Conservation (phyloP, 2,329 filamentous ascomycete species). For the Fusarium irregulare region DNA sequence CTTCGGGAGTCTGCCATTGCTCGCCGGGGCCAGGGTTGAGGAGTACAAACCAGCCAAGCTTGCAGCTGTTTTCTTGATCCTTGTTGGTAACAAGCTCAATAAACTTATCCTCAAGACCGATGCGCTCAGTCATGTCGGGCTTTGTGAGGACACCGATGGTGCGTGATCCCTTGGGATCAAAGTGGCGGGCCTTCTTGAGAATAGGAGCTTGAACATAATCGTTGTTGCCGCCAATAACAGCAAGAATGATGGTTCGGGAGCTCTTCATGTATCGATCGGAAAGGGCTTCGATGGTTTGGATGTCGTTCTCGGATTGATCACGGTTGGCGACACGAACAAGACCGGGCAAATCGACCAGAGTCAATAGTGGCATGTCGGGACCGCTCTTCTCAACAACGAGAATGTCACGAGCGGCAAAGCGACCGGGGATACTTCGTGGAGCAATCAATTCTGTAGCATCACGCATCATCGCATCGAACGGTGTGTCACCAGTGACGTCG, state of each 20-base stretch:
- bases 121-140: slow-evolving; percentile 64
- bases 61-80: slow-evolving; percentile 62
- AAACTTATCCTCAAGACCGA: slow-evolving; percentile 65
- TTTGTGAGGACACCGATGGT: slow-evolving; percentile 66
- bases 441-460: slow-evolving; percentile 63
- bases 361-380: slow-evolving; percentile 68
- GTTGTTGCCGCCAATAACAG: slow-evolving; percentile 66
- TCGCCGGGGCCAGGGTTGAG: slow-evolving; percentile 62
- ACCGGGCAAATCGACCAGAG: slow-evolving; percentile 71
- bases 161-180: slow-evolving; percentile 61
- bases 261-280: slow-evolving; percentile 68
- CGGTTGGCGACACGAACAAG: slow-evolving; percentile 65
- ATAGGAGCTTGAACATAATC: slow-evolving; percentile 66
- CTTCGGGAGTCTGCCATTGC: slow-evolving; percentile 56
- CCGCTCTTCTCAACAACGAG: slow-evolving; percentile 69
- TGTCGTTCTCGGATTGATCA: slow-evolving; percentile 64
- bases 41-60: slow-evolving; percentile 64
- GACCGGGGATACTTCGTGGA: slow-evolving; percentile 61
- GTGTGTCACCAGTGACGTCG: slow-evolving; percentile 56
- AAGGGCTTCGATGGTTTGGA: slow-evolving; percentile 62
- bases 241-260: slow-evolving; percentile 65
- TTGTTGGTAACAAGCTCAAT: slow-evolving; percentile 64
- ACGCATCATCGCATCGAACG: slow-evolving; percentile 64
- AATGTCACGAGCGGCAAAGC: slow-evolving; percentile 64
- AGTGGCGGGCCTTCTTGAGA: slow-evolving; percentile 62